A percentile compares a stretch with the other conserved stretches of the same genome.
These are phyloP conservation scores for Metschnikowia amazonensis DNA, from an alignment of 805 yeast genomes.

Conservation along the genomic window DNA sequence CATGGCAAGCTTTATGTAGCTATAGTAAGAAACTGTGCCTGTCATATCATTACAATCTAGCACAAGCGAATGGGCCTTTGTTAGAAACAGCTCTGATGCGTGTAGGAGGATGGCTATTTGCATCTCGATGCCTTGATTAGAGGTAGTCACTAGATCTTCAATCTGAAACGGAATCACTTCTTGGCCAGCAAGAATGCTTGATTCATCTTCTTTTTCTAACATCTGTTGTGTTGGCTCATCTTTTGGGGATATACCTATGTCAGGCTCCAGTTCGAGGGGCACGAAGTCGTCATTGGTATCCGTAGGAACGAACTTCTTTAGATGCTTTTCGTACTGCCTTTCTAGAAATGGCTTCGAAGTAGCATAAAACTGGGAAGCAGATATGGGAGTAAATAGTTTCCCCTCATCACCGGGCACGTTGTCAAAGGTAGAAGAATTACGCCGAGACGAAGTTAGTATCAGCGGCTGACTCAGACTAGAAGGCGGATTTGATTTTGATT, in stretches of 20 bases:
- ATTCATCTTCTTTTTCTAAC: neutral
- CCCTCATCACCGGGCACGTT: neutral
- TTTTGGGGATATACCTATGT: neutral
- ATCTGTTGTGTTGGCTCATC: neutral
- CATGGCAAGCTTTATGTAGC: slow-evolving; percentile 13
- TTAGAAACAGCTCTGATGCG: slow-evolving; percentile 11
- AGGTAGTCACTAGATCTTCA: neutral
- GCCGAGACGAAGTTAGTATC: slow-evolving; percentile 14
- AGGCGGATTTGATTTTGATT: slow-evolving; percentile 1
- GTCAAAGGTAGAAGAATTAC: neutral
- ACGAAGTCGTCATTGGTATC: slow-evolving; percentile 11
- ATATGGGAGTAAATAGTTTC: neutral
- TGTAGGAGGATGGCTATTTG: slow-evolving; percentile 11
- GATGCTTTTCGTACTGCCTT: slow-evolving; percentile 16
- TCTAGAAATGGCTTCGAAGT: slow-evolving; percentile 15
- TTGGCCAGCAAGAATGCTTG: neutral
- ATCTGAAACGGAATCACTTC: neutral
- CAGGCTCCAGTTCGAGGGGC: slow-evolving; percentile 14
- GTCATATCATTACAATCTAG: slow-evolving; percentile 11
- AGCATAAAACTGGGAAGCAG: slow-evolving; percentile 13
- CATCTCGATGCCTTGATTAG: slow-evolving; percentile 5
- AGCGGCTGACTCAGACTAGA: slow-evolving; percentile 15
- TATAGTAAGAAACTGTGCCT: slow-evolving; percentile 13
- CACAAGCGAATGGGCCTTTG: slow-evolving; percentile 14
- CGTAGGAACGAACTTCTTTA: slow-evolving; percentile 11